These are phyloP conservation scores for Jatropha podagrica DNA, from an alignment of 441 rosid species.

Conservation along the genomic window DNA sequence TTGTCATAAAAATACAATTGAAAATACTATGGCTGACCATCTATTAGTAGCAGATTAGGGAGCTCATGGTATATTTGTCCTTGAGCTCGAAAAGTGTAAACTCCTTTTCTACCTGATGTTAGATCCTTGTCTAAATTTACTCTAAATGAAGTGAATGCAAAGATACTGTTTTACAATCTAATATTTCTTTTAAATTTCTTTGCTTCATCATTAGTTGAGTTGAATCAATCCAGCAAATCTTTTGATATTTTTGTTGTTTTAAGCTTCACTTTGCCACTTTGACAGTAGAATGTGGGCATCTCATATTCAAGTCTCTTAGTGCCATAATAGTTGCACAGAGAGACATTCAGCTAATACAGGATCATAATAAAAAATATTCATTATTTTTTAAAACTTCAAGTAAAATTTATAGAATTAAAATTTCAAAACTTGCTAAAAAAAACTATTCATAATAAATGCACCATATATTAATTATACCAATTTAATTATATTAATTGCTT, in stretches of 20 bases:
- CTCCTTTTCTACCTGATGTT: background rate
- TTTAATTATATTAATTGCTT: too few species aligned
- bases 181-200: background rate
- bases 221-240: background rate
- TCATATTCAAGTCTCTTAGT: background rate
- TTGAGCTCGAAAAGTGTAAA: background rate
- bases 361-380: too few species aligned
- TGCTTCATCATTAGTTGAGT: background rate
- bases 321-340: background rate
- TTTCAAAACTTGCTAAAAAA: too few species aligned
- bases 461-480: too few species aligned
- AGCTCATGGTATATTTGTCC: background rate
- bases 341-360: background rate
- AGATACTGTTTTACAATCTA: background rate
- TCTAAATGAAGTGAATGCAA: background rate
- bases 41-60: background rate
- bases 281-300: background rate
- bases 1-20: background rate
- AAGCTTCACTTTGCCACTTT: background rate
- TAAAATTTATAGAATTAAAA: too few species aligned
- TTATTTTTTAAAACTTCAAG: too few species aligned
- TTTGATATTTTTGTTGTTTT: too few species aligned
- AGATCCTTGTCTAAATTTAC: background rate
- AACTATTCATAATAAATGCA: too few species aligned
- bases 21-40: background rate